Conservation (phyloP, 2,329 filamentous ascomycete species). For the Colletotrichum lini region DNA sequence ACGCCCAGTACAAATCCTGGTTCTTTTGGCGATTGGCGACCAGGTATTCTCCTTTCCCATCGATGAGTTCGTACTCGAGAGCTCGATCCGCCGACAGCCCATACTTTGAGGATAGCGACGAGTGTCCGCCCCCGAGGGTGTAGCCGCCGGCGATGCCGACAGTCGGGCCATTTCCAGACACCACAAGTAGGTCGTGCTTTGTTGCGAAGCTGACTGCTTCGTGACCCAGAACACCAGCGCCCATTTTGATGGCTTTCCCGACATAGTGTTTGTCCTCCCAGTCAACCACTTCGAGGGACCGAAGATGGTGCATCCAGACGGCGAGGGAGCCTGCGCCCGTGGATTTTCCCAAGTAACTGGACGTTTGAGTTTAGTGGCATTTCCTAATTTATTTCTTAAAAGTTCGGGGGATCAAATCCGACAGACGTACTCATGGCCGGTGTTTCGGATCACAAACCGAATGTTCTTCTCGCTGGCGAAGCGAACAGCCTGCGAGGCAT, state of each 20-base stretch:
- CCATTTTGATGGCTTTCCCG: conserved; percentile 62
- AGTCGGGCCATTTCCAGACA: conserved; percentile 63
- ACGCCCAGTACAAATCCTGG: conserved; percentile 69
- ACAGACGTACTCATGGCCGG: too few relatives aligned
- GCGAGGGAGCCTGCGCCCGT: too few relatives aligned
- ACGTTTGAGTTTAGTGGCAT: too few relatives aligned
- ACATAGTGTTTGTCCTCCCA: too few relatives aligned
- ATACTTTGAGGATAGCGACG: conserved; percentile 57
- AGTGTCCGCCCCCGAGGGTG: conserved; percentile 68
- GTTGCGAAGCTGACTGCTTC: conserved; percentile 59
- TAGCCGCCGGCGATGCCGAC: conserved; percentile 70
- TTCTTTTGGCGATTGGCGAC: conserved; percentile 59
- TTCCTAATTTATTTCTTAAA: too few relatives aligned
- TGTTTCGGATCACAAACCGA: too few relatives aligned
- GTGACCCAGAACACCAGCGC: conserved; percentile 65
- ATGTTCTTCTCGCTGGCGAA: not conserved
- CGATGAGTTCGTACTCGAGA: conserved; percentile 64
- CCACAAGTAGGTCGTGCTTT: conserved; percentile 55
- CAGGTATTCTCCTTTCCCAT: conserved; percentile 57
- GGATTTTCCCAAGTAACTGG: too few relatives aligned
- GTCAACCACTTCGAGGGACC: too few relatives aligned
- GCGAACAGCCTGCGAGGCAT: too few relatives aligned
- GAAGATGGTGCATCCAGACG: too few relatives aligned
- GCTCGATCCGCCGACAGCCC: conserved; percentile 68
- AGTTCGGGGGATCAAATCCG: too few relatives aligned